These are phyloP conservation scores for Gaillardinia entomophila DNA, from an alignment of 805 yeast species.

Conservation along the genomic window DNA sequence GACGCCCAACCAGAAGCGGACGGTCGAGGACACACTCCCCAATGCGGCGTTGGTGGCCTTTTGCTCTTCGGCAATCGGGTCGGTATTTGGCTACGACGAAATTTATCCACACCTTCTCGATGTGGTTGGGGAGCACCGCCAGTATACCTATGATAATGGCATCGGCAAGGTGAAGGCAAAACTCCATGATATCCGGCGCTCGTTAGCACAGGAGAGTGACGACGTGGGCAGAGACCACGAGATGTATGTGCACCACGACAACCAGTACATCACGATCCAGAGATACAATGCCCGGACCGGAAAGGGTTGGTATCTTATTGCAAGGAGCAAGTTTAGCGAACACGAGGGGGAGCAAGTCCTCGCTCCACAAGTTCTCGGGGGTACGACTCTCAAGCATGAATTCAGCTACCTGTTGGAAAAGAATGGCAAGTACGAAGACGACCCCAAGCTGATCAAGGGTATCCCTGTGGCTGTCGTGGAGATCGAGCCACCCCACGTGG, in stretches of 20 bases:
- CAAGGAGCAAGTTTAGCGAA: constrained; percentile 68
- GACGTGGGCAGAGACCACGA: constrained; percentile 62
- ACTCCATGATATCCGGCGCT: constrained; percentile 52
- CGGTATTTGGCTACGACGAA: constrained; percentile 92
- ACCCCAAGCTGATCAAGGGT: constrained; percentile 44
- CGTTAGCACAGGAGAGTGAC: constrained; percentile 49
- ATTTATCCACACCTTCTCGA: constrained; percentile 77
- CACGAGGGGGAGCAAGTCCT: constrained; percentile 45
- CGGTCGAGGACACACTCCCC: constrained; percentile 90
- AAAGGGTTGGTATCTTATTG: constrained; percentile 81
- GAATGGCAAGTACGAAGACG: constrained; percentile 43
- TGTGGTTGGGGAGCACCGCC: constrained; percentile 70
- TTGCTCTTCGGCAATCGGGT: constrained; percentile 90
- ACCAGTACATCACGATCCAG: constrained; percentile 86
- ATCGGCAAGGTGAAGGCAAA: constrained; percentile 67
- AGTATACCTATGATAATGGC: constrained; percentile 55
- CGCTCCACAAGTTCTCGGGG: constrained; percentile 53
- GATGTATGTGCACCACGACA: constrained; percentile 92
- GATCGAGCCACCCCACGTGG: constrained; percentile 45
- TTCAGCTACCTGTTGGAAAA: constrained; percentile 54
- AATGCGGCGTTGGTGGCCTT: constrained; percentile 92
- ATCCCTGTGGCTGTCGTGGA: constrained; percentile 60
- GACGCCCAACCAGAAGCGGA: constrained; percentile 81
- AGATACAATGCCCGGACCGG: constrained; percentile 81
- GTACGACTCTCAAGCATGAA: constrained; percentile 51